A percentile compares a stretch with the other conserved stretches of the same genome.
Conservation (phyloP, 176 grass and related monocot genomes). For the Oryza punctata region DNA sequence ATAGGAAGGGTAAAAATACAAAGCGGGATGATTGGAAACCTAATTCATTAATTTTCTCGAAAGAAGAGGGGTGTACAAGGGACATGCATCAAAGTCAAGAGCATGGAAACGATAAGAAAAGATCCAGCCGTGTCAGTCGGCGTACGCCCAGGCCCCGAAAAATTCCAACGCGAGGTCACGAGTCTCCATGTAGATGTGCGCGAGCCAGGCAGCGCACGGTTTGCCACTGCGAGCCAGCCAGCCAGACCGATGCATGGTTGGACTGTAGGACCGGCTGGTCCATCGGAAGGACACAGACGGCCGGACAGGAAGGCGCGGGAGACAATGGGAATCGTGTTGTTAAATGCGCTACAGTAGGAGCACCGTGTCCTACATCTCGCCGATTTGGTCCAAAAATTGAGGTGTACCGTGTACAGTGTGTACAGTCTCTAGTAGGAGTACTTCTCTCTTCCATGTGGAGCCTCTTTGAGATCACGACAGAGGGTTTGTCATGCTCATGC, state of each 20-base stretch:
- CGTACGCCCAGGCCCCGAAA: slow-evolving; percentile 29
- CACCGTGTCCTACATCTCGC: too few relatives aligned
- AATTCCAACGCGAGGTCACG: slow-evolving; percentile 22
- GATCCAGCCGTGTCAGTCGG: slow-evolving; percentile 9
- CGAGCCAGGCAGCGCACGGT: not conserved
- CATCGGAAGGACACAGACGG: not conserved
- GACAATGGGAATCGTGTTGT: not conserved
- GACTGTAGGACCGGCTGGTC: not conserved
- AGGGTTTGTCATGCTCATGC: too few relatives aligned
- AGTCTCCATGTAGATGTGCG: slow-evolving; percentile 9
- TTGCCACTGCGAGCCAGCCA: not conserved
- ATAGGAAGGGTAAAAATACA: too few relatives aligned
- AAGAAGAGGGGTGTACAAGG: too few relatives aligned
- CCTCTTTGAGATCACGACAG: too few relatives aligned
- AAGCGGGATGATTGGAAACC: too few relatives aligned
- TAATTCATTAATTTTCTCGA: too few relatives aligned
- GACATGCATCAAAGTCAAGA: slow-evolving; percentile 40
- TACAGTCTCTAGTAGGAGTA: not conserved
- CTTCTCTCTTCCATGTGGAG: too few relatives aligned
- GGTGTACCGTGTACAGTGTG: not conserved
- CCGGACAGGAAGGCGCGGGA: not conserved
- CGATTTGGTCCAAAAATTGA: not conserved
- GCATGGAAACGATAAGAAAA: slow-evolving; percentile 37
- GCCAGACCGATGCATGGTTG: not conserved
- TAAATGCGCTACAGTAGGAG: not conserved